Percentiles rank a stretch among this genome's conserved stretches.
phyloP scores from a whole-genome alignment of 441 rosid species.

The Melastoma candidum region DNA sequence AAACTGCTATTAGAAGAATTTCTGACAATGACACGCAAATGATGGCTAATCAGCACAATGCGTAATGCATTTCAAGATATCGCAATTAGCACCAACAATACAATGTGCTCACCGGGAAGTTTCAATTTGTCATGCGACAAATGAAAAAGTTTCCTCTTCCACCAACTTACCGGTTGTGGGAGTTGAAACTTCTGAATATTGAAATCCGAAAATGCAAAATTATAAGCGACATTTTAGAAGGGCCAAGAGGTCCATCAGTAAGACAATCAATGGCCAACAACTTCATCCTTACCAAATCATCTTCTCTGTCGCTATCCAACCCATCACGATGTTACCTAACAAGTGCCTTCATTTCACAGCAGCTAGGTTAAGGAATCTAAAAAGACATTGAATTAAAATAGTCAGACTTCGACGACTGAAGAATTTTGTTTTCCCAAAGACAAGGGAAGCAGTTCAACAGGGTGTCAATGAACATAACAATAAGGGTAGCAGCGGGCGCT shows the following conservation, averaged over 20 bases:
- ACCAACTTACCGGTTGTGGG: conserved; percentile 55
- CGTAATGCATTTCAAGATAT: conserved; percentile 9
- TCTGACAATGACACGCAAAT: conserved; percentile 32
- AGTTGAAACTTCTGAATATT: conserved; percentile 60
- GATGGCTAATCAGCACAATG: conserved; percentile 17
- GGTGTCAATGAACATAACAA: no score
- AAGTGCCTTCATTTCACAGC: conserved; percentile 69
- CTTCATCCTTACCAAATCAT: conserved; percentile 42
- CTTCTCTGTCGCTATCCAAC: conserved; percentile 32
- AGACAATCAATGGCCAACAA: background rate
- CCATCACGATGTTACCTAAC: conserved; percentile 35
- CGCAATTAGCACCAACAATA: background rate
- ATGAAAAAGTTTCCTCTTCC: conserved; percentile 60
- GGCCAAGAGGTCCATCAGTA: conserved; percentile 8
- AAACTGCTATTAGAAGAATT: conserved; percentile 64
- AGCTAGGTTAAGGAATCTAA: conserved; percentile 51
- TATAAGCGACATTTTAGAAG: conserved; percentile 1
- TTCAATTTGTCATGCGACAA: conserved; percentile 55
- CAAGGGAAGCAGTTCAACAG: background rate
- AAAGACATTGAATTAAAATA: background rate
- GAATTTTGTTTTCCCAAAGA: background rate
- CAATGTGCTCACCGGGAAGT: conserved; percentile 53
- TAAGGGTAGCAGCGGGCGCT: no score
- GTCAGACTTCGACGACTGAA: background rate
- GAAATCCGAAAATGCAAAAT: conserved; percentile 8